Evolutionary conservation across 352 stramenopile species (phyloP), one percentile per base, ranked within the genome.

Genomic region (Pythium vanterpoolii): DNA sequence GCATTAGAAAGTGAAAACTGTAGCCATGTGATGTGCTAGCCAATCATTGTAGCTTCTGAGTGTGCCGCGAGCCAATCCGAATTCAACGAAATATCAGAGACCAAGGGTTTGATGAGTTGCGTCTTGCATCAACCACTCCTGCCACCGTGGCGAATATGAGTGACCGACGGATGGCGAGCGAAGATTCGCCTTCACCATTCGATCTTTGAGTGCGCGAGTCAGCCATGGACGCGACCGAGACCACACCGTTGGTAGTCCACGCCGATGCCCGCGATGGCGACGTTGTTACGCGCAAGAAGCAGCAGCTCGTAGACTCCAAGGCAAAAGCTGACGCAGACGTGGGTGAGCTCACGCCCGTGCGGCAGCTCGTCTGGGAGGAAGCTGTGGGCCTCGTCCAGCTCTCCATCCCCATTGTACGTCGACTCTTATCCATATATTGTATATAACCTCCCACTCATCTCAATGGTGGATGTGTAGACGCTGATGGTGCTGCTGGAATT

Each of bases 401-500:
- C 14, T 50, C 62, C 1, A 6, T 69, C 10, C 62, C 62, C 14
- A 56, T 69, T 5, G 59, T 66, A 50, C 40, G 58, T 65, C 16
- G 6, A 46, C 11, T 8, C 5, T 19, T 7, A 26, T 7, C 7
- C 5, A 14, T 28, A 5, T 30, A 16, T 18, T 18, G 33, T 21
- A 46, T 28, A 8, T 34, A 3, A 13, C 23, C 30, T 19, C 28
- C 1, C 6, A 27, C 5, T 16, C 38, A 23, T 52, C 27, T 52
- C 4, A 9, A 26, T 7, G 45, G 1, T 19, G 3, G 31, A 13
- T 38, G n/a, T 19, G 27, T 39, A 76, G 69, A 81, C 83, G 61
- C 45, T 86, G 18, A 64, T 64, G 1, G 52, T 74, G 23, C 48
- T 79, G 53, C 64, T 88, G 27, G 76, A 88, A 54, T 72, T 81